These are phyloP conservation scores for Mortierella sp. DNA, from an alignment of 371 early-diverging fungal genomes.

Conservation along the genomic window DNA sequence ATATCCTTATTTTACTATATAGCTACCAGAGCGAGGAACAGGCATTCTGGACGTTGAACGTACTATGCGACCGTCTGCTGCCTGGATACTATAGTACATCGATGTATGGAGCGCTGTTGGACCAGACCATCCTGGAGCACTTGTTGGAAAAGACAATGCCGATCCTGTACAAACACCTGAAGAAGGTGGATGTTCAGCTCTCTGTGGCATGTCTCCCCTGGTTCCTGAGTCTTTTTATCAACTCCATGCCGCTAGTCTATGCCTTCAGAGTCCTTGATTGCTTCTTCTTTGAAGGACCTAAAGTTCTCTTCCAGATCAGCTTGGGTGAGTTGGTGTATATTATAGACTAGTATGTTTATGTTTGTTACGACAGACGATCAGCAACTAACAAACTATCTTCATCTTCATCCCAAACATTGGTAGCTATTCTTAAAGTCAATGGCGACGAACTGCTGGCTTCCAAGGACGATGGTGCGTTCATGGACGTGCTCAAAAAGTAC, in stretches of 20 bases:
- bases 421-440: conserved; percentile 93
- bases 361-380: too few species aligned
- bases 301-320: conserved; percentile 93
- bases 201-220: conserved; percentile 96
- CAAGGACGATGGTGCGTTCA: conserved; percentile 93
- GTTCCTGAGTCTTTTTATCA: conserved; percentile 96
- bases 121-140: conserved; percentile 94
- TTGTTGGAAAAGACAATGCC: conserved; percentile 86
- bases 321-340: conserved; percentile 25
- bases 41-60: conserved; percentile 93
- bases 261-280: conserved; percentile 94
- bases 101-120: conserved; percentile 96
- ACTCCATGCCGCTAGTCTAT: conserved; percentile 90
- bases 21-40: conserved; percentile 95
- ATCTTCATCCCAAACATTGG: too few species aligned
- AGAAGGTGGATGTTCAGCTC: conserved; percentile 90
- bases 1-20: conserved; percentile 2
- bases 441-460: conserved; percentile 87
- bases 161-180: conserved; percentile 81
- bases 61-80: conserved; percentile 88
- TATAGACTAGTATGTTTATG: too few species aligned
- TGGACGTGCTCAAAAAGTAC: conserved; percentile 82
- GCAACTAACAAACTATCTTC: background rate
- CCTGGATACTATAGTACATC: conserved; percentile 97
- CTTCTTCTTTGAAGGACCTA: conserved; percentile 94